Percentiles rank a stretch among this genome's conserved stretches.
phyloP scores from a whole-genome alignment of 441 rosid genomes.

The Arabidopsis lyrata region DNA sequence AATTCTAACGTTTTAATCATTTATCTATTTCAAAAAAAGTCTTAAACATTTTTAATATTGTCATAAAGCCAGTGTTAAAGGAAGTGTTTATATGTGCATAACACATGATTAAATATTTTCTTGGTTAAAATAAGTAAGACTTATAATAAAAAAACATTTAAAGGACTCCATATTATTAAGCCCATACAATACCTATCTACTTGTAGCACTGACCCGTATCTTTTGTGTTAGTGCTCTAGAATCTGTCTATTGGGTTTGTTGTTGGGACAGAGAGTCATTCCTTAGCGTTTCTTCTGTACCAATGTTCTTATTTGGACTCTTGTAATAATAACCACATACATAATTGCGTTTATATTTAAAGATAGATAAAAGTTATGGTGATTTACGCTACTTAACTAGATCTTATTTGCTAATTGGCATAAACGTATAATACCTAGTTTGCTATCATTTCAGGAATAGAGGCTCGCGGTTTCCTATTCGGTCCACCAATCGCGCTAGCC shows the following conservation, averaged over 20 bases:
- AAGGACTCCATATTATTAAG: background rate
- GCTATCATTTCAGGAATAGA: slow-evolving; percentile 73
- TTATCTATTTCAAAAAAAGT: too few species aligned
- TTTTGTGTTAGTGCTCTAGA: slow-evolving; percentile 37
- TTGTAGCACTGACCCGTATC: slow-evolving; percentile 31
- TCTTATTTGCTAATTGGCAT: slow-evolving; percentile 5
- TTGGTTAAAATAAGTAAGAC: background rate
- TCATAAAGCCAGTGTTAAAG: background rate
- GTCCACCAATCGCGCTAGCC: slow-evolving; percentile 96
- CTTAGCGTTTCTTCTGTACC: slow-evolving; percentile 18
- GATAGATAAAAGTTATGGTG: background rate
- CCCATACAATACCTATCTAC: slow-evolving; percentile 13
- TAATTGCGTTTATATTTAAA: background rate
- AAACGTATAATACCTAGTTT: background rate
- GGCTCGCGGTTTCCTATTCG: slow-evolving; percentile 97
- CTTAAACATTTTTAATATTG: background rate
- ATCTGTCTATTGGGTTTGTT: slow-evolving; percentile 43
- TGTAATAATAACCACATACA: background rate
- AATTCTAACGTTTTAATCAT: background rate
- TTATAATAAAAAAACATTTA: background rate
- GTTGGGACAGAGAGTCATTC: slow-evolving; percentile 35
- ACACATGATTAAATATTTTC: background rate
- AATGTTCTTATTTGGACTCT: slow-evolving; percentile 13
- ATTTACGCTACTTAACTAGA: background rate
- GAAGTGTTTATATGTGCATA: slow-evolving; percentile 25